Percentiles rank a stretch among this genome's conserved stretches.
Conservation (phyloP, 768 basidiomycete genomes). For the Termitomyces sp. region DNA sequence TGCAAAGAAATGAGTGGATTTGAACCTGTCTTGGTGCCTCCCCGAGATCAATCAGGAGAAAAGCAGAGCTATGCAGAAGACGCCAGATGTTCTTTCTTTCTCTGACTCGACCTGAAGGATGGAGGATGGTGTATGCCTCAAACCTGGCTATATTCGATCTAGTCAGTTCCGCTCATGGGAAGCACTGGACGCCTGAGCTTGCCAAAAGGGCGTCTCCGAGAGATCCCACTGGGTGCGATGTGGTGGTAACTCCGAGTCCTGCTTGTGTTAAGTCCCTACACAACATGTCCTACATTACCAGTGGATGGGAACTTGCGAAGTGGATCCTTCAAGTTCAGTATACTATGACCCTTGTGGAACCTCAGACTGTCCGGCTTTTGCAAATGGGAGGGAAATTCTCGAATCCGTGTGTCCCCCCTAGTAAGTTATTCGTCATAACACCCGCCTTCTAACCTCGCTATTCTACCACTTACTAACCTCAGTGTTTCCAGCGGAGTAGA, state of each 20-base stretch:
- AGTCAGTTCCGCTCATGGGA: slow-evolving; percentile 25
- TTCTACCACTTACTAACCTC: too few relatives aligned
- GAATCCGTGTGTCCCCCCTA: neutral
- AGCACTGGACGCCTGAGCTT: neutral
- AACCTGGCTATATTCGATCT: too few relatives aligned
- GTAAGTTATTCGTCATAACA: neutral
- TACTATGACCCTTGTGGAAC: slow-evolving; percentile 34
- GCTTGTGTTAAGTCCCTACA: slow-evolving; percentile 32
- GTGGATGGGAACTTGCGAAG: too few relatives aligned
- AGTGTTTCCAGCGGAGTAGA: slow-evolving; percentile 17
- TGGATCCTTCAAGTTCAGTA: slow-evolving; percentile 47
- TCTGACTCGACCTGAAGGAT: too few relatives aligned
- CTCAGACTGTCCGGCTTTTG: slow-evolving; percentile 27
- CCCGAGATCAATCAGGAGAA: too few relatives aligned
- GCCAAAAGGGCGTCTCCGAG: slow-evolving; percentile 11
- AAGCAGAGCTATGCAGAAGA: too few relatives aligned
- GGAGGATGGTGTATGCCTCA: too few relatives aligned
- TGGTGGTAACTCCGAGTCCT: slow-evolving; percentile 23
- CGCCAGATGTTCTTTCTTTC: too few relatives aligned
- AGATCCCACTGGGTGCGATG: slow-evolving; percentile 18
- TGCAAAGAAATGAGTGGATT: too few relatives aligned
- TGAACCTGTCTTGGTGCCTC: too few relatives aligned
- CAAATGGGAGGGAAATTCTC: neutral
- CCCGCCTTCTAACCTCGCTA: neutral
- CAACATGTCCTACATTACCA: slow-evolving; percentile 27